phyloP scores from a whole-genome alignment of 306 rosid species.

The Trifolium pratense region DNA sequence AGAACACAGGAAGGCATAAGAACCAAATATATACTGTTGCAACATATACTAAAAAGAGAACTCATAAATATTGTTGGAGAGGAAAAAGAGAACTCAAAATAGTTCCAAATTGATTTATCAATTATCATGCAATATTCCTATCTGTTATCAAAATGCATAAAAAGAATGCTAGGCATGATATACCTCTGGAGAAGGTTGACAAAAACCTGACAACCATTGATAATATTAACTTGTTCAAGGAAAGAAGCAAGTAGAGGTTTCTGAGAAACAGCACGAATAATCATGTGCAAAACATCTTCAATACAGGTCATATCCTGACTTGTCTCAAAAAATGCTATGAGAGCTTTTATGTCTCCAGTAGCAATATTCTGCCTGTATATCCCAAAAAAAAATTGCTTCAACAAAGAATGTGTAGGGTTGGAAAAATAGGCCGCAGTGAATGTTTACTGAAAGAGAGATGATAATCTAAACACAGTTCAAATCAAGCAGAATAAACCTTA shows the following conservation, averaged over 20 bases:
- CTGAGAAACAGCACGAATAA: conserved; percentile 89
- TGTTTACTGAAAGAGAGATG: conserved; percentile 33
- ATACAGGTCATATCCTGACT: conserved; percentile 88
- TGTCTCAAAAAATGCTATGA: conserved; percentile 86
- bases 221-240: conserved; percentile 78
- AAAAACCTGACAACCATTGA: conserved; percentile 87
- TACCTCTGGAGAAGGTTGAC: conserved; percentile 97
- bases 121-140: neutral
- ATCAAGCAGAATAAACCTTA: conserved; percentile 42
- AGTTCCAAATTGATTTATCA: conserved; percentile 19
- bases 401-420: conserved; percentile 2
- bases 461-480: conserved; percentile 13
- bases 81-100: neutral
- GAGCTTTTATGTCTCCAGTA: conserved; percentile 81
- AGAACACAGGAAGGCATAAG: conserved; percentile 17
- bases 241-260: conserved; percentile 80
- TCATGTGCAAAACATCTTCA: conserved; percentile 95
- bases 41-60: conserved; percentile 8
- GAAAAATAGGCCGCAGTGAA: conserved; percentile 6
- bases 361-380: conserved; percentile 80
- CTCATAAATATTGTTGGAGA: neutral
- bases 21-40: conserved; percentile 9
- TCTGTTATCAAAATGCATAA: conserved; percentile 6
- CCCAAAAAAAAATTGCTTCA: conserved; percentile 39
- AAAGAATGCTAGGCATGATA: conserved; percentile 39